Percentiles rank a stretch among this genome's conserved stretches.
Evolutionary conservation across 192 early-diverging fungal species (phyloP).

Genomic region (Podila epigama): DNA sequence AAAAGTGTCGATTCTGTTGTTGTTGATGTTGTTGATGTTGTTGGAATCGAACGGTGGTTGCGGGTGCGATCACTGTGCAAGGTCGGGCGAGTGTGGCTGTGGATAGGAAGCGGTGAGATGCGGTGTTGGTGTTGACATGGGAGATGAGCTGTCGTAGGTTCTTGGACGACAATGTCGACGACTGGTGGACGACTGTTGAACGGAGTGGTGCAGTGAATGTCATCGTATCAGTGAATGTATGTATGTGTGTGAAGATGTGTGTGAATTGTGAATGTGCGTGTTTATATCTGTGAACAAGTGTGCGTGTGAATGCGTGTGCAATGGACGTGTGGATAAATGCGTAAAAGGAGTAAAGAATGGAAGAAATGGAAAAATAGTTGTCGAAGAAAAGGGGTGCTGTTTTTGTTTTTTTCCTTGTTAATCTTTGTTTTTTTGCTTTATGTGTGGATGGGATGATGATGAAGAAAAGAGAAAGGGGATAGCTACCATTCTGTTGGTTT

Average conservation of each 20-base stretch:
- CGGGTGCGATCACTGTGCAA: conserved; percentile 30
- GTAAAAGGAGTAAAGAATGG: not conserved
- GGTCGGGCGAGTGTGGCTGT: conserved; percentile 9
- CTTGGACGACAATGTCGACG: conserved; percentile 10
- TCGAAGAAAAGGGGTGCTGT: not conserved
- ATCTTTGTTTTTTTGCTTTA: not conserved
- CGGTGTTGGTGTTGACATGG: conserved; percentile 3
- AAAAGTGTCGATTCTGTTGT: conserved; percentile 14
- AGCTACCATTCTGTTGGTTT: too few relatives aligned
- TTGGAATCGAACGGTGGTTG: conserved; percentile 23
- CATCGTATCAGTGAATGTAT: not conserved
- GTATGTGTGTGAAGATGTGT: not conserved
- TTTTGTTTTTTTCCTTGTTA: not conserved
- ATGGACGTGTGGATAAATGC: not conserved
- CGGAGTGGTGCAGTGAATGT: conserved; percentile 11
- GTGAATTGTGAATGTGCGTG: not conserved
- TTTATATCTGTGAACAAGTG: not conserved
- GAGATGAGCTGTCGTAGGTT: conserved; percentile 4
- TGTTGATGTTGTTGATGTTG: conserved; percentile 11
- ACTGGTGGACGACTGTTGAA: not conserved
- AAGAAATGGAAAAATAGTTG: not conserved
- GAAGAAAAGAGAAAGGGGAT: not conserved
- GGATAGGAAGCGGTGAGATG: conserved; percentile 11
- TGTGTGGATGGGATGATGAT: not conserved
- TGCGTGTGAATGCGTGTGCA: not conserved